Evolutionary conservation across 495 filamentous ascomycete species (phyloP), one percentile per base, ranked within the genome.

Genomic region (Aspergillus homomorphus): DNA sequence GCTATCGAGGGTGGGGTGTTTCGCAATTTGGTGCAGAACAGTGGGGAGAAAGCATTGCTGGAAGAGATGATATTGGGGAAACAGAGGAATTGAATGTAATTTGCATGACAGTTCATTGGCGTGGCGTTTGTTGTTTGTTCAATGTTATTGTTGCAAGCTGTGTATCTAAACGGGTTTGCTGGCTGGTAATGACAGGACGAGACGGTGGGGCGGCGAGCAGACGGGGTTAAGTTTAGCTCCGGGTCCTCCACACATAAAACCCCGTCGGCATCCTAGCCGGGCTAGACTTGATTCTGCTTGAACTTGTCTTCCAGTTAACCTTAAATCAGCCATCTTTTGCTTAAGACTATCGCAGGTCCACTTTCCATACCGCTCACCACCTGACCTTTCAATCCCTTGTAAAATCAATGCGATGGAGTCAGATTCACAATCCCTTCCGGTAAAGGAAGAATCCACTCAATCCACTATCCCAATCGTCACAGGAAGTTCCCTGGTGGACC

Each of bases 11-110:
- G 72, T 0, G 82, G 82, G 0, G 78, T 87, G 16, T 93, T 92
- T 66, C 76, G 80, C 60, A 85, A 78, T 30, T 84, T 95, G 83
- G 89, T 90, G 48, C 82, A 87, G 60, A 84, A 87, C 70, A 90
- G 85, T 71, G 89, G 89, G 1, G 89, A 92, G 77, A 81, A 68
- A 71, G 80, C 81, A 2, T 75, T 80, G 60, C 57, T 92, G 63
- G 79, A 79, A 59, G 73, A 71, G 50, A 82, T 89, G 60, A 81
- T 83, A 56, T 44, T 63, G 33, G 69, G 64, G 1, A 56, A 51
- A 1, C 21, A n/a, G 16, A 49, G 49, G 50, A 23, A 46, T 4
- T 20, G 23, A 23, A 8, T 45, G 21, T 33, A 38, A 50, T n/a
- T 22, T 19, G 44, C n/a, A 45, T 19, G 44, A 18, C 7, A 22